Evolutionary conservation across 2,329 filamentous ascomycete species (phyloP), one percentile per base, ranked within the genome.

Genomic region (Colletotrichum cordylinicola): DNA sequence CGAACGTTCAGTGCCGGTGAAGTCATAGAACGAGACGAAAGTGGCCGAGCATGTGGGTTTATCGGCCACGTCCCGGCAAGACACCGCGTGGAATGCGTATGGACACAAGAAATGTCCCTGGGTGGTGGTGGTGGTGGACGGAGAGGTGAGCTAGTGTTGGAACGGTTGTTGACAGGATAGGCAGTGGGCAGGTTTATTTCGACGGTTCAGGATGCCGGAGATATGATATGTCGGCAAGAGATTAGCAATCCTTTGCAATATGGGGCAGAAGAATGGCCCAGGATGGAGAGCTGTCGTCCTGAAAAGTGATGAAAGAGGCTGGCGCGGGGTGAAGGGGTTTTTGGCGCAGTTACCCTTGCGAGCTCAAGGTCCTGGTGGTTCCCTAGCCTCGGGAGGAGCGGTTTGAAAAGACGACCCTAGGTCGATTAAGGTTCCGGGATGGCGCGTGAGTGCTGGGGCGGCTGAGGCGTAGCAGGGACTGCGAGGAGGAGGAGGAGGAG

Each of bases 341-440:
- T 66, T 64, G 73, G 74, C 52, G 70, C 60, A 52, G 71, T 69
- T 37, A 48, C 64, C 43, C 43, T 68, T 37, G 33, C 33, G 64
- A 73, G 58, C 31, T 73, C 56, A 39, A 39, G 52, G 48, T 60
- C 27, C 31, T 76, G 66, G 74, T 43, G 52, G 74, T 76, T 75
- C 65, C 71, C 43, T 67, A 61, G 71, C 60, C 60, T 70, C 61
- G 65, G 71, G 74, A 48, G 65, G 66, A 66, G 66, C 66, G 74
- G 71, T 64, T 76, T 70, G 60, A 55, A 70, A 70, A 70, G 60
- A 62, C 48, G 48, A 55, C 43, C 58, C 43, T 52, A 56, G 65
- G 64, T 76, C 35, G 60, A 67, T 75, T 70, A 76, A 75, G 71
- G 74, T 70, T 76, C 70, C 60, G 74, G 74, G 72, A 76, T 74